Base-by-base conservation (phyloP, 2,329 filamentous ascomycete genomes). In the Cercospora sp. region DNA sequence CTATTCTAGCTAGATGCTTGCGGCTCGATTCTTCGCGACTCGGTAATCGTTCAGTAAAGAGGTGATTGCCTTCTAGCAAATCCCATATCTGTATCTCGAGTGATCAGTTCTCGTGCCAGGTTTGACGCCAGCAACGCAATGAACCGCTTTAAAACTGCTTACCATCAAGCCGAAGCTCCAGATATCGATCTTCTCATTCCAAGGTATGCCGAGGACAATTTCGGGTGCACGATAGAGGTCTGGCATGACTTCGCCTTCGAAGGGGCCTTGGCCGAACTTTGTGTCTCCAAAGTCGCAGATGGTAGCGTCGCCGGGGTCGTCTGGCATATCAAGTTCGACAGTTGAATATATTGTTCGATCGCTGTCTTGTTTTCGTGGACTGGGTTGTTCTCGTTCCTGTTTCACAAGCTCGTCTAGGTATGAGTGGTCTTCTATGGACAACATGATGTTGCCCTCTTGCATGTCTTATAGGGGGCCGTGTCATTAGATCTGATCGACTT, bases 191-290 rank as follows among this genome's bases (percentile, higher is more conserved):
- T 23, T 64, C 63, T n/a, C 61, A 65, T 10, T 69, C 75, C 75
- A 78, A 1, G 72, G 72, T 18, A 72, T 72, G 12, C 70, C 68
- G 2, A 77, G 60, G 1, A 75, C 65, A 4, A 77, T 70, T 64
- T 78, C 75, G 9, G 76, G 76, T 18, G 76, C 74, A 20, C 76
- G 70, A n/a, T 77, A 70, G 6, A 74, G 64, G 8, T 68, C 51
- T 18, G 74, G 74, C 45, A 76, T 73, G 12, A 75, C 74, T 4
- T 72, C 36, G 53, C 75, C 70, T 16, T 31, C 31, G 33, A 57
- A 45, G 0, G 20, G 30, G 2, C 20, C 45, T 42, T 26, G 28
- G 7, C 62, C 51, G 5, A 57, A 23, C 36, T 30, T 10, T 7
- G 62, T 51, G 7, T 58, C 48, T n/a, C 51, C 62, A 3, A 64